Evolutionary conservation across 1,284 basidiomycete species (phyloP).

Genomic region (Microbotryum violaceum): DNA sequence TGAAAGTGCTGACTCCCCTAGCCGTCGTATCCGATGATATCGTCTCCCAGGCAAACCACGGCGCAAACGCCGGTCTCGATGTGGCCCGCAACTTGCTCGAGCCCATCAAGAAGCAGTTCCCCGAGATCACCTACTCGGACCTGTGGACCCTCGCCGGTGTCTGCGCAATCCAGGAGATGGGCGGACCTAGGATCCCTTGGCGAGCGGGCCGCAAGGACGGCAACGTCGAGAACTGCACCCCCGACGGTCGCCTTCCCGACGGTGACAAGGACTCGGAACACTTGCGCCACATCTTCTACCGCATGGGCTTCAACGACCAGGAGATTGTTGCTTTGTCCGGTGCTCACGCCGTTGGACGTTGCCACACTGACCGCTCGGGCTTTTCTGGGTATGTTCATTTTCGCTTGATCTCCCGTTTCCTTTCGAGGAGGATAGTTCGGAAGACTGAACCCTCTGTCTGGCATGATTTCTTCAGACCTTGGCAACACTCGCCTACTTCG

Average conservation of each 20-base stretch:
- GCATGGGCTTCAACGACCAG: conserved; percentile 72
- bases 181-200: conserved; percentile 39
- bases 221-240: conserved; percentile 37
- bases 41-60: conserved; percentile 26
- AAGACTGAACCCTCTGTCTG: background rate
- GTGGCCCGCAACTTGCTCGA: conserved; percentile 31
- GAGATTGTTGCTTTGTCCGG: conserved; percentile 82
- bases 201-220: conserved; percentile 42
- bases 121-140: conserved; percentile 31
- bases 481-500: conserved; percentile 54
- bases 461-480: background rate
- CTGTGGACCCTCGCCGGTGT: conserved; percentile 43
- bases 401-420: conserved; percentile 1
- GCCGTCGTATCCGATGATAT: no score
- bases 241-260: conserved; percentile 43
- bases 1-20: no score
- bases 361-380: conserved; percentile 73
- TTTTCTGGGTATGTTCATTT: conserved; percentile 43
- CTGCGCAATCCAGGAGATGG: conserved; percentile 41
- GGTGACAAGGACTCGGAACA: conserved; percentile 43
- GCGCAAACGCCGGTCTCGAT: conserved; percentile 23
- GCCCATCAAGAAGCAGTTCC: conserved; percentile 32
- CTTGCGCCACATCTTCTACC: conserved; percentile 42
- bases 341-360: conserved; percentile 90
- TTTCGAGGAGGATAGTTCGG: background rate